These are phyloP conservation scores for Geum urbanum DNA, from an alignment of 306 rosid species.

Conservation along the genomic window DNA sequence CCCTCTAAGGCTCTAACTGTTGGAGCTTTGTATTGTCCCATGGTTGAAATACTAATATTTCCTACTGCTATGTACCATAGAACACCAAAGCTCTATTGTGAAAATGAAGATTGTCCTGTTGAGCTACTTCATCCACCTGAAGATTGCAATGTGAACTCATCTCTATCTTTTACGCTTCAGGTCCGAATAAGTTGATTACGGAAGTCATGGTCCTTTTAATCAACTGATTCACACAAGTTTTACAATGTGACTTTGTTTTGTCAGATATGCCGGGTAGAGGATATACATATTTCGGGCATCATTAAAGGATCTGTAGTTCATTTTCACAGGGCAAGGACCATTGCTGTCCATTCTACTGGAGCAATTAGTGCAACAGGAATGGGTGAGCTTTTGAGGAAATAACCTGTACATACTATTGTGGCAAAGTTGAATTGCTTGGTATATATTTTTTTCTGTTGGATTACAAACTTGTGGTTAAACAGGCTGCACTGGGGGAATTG, in stretches of 20 bases:
- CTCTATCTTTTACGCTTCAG: conserved; percentile 93
- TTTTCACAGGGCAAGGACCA: conserved; percentile 94
- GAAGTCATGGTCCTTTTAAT: conserved; percentile 17
- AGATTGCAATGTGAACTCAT: conserved; percentile 97
- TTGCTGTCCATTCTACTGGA: conserved; percentile 70
- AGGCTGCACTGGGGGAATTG: conserved; percentile 94
- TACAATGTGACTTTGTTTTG: conserved; percentile 26
- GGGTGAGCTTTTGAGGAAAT: conserved; percentile 49
- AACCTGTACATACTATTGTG: neutral
- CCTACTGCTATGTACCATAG: conserved; percentile 39
- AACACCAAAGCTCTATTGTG: conserved; percentile 83
- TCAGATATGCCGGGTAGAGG: conserved; percentile 98
- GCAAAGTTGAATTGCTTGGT: conserved; percentile 6
- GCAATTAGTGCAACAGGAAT: conserved; percentile 81
- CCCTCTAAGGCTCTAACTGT: neutral
- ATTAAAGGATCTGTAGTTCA: conserved; percentile 93
- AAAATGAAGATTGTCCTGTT: conserved; percentile 60
- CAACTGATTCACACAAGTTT: conserved; percentile 15
- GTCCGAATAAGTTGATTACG: conserved; percentile 36
- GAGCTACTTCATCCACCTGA: conserved; percentile 92
- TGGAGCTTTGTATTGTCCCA: neutral
- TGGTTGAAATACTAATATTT: conserved; percentile 20
- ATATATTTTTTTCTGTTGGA: conserved; percentile 1
- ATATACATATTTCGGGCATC: conserved; percentile 78
- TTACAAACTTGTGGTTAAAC: conserved; percentile 21